phyloP scores from a whole-genome alignment of 495 filamentous ascomycete genomes.

The Neurospora sp. region DNA sequence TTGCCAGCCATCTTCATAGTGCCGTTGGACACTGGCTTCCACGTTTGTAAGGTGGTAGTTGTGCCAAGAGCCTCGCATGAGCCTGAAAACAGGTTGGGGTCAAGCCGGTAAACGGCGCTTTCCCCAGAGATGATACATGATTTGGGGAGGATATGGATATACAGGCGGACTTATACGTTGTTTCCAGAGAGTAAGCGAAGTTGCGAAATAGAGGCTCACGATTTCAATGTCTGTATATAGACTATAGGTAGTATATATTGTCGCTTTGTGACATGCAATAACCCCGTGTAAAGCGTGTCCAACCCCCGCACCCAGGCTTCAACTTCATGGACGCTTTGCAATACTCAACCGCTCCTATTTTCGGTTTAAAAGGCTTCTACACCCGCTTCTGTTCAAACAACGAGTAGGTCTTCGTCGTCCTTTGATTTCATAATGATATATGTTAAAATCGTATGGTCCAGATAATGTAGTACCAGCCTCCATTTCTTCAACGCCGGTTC shows the following conservation, averaged over 20 bases:
- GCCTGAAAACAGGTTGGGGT: neutral
- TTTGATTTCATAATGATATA: conserved; percentile 56
- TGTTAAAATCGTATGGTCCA: conserved; percentile 65
- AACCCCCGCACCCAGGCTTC: neutral
- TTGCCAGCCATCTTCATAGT: neutral
- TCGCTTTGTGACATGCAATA: neutral
- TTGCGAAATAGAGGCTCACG: neutral
- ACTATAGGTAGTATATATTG: neutral
- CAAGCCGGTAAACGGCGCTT: neutral
- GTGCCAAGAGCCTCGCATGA: neutral
- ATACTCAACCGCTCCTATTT: neutral
- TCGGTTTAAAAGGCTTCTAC: neutral
- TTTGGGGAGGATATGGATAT: too few relatives aligned
- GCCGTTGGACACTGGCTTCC: neutral
- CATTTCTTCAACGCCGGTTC: conserved; percentile 37
- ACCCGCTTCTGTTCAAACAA: conserved; percentile 9
- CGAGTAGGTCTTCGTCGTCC: conserved; percentile 14
- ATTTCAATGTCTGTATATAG: neutral
- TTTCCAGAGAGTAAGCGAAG: neutral
- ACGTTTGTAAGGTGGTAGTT: neutral
- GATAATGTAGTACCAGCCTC: conserved; percentile 65
- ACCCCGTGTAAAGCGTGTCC: neutral
- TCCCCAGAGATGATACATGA: neutral
- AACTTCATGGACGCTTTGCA: neutral
- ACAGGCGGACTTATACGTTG: neutral